phyloP scores from a whole-genome alignment of 768 basidiomycete species.

The Cytidiella melzeri region DNA sequence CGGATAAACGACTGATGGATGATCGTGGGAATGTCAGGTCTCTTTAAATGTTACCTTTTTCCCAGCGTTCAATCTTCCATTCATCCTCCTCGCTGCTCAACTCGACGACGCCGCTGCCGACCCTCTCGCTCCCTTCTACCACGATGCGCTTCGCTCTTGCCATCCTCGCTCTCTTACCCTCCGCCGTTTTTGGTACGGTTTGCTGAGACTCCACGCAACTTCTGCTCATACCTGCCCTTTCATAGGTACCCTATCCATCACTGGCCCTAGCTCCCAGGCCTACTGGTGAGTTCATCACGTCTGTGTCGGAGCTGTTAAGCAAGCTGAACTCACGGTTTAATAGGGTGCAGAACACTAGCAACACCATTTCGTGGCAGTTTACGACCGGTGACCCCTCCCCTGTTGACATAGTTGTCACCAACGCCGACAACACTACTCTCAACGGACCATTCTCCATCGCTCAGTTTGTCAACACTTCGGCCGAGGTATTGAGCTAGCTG shows the following conservation, averaged over 20 bases:
- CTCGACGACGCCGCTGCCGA: neutral
- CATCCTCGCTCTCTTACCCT: constrained; percentile 23
- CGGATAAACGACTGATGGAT: no score
- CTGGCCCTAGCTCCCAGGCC: constrained; percentile 20
- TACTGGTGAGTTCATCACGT: constrained; percentile 27
- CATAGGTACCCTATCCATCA: constrained; percentile 26
- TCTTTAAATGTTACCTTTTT: neutral
- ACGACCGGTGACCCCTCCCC: constrained; percentile 26
- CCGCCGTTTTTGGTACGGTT: constrained; percentile 16
- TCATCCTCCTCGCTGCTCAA: neutral
- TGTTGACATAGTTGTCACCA: constrained; percentile 29
- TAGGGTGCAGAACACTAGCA: constrained; percentile 31
- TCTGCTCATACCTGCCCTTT: neutral
- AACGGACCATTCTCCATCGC: constrained; percentile 34
- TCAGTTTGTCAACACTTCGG: constrained; percentile 24
- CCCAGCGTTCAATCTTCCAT: neutral
- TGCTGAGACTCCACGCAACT: no score
- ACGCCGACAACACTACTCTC: constrained; percentile 25
- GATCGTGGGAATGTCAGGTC: no score
- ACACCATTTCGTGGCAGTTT: constrained; percentile 30
- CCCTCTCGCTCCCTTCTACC: constrained; percentile 3
- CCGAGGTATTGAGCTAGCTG: constrained; percentile 23
- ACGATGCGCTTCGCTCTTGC: constrained; percentile 25
- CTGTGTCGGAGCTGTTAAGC: neutral
- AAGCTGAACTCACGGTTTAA: neutral